Base-by-base conservation (phyloP, 2,329 filamentous ascomycete species). In the Aspergillus caelatus region DNA sequence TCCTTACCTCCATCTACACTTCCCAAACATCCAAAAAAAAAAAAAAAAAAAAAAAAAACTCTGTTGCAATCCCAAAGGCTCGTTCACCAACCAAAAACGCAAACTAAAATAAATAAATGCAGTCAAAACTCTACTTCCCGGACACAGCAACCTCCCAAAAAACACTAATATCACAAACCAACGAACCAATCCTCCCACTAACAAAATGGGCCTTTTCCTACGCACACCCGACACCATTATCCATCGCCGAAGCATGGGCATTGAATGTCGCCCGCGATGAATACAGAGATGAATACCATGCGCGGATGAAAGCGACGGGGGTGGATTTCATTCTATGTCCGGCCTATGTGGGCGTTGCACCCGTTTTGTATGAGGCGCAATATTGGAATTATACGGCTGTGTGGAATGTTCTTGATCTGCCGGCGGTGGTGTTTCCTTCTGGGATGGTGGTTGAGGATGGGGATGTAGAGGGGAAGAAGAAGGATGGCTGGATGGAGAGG, bases 81-180 rank as follows among this genome's bases (percentile, higher is more conserved):
- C n/a, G n/a, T n/a, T n/a, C n/a, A n/a, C n/a, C n/a, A 26, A 5
- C 23, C 23, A 32, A 30, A 32, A 32, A 9, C 30, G 11, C 30
- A 34, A 12, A 34, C 32, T 34, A 9, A 19, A 32, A n/a, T 9
- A 34, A 16, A 71, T n/a, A 74, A 48, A 0, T 73, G 26, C 68
- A 67, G 78, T 82, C 66, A 65, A 74, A 55, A 65, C 77, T 82
- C 14, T 85, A 85, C 73, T 85, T 80, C 71, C 83, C 83, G 0
- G 82, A 83, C 30, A 80, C 79, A 16, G 81, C 75, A 3, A 65
- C 63, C 46, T 60, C 65, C 36, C 66, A 77, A 57, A 74, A 73
- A 58, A 71, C 70, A 2, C 68, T 74, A 21, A 72, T 85, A 34
- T 65, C 66, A 0, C 66, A 72, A 11, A 73, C 78, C 0, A 79